These are phyloP conservation scores for Chrysanthemum makinoi DNA, from an alignment of 129 eudicot genomes.

Conservation along the genomic window DNA sequence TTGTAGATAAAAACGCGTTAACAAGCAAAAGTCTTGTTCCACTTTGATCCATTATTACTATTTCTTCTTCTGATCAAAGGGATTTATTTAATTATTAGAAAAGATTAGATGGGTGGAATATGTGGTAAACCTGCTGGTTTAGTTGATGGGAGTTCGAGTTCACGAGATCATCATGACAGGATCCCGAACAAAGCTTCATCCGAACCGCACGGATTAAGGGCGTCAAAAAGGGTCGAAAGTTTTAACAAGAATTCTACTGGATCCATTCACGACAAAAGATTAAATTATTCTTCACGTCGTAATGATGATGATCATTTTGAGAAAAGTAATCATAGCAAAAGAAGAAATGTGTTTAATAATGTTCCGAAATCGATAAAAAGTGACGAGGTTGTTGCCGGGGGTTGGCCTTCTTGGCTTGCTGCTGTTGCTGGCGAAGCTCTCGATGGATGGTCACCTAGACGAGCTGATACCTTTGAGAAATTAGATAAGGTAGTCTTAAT, in stretches of 20 bases:
- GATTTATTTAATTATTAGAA: too few relatives aligned
- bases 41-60: too few relatives aligned
- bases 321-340: conserved; percentile 32
- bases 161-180: too few relatives aligned
- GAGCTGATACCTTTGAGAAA: conserved; percentile 60
- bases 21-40: too few relatives aligned
- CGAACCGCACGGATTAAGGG: too few relatives aligned
- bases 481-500: conserved; percentile 63
- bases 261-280: conserved; percentile 31
- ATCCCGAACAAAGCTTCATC: too few relatives aligned
- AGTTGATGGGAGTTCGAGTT: too few relatives aligned
- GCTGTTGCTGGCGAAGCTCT: conserved; percentile 68
- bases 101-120: too few relatives aligned
- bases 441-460: conserved; percentile 66
- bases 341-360: conserved; percentile 29
- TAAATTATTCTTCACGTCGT: conserved; percentile 21
- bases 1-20: too few relatives aligned
- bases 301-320: conserved; percentile 48
- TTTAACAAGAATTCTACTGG: conserved; percentile 27
- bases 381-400: conserved; percentile 59
- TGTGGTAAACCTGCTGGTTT: too few relatives aligned
- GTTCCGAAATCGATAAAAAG: conserved; percentile 46
- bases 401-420: conserved; percentile 90
- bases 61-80: too few relatives aligned
- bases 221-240: conserved; percentile 42